Percentiles rank a stretch among this genome's conserved stretches.
These are phyloP conservation scores for Mycosphaerella sp. DNA, from an alignment of 2,329 filamentous ascomycete genomes.

Conservation along the genomic window DNA sequence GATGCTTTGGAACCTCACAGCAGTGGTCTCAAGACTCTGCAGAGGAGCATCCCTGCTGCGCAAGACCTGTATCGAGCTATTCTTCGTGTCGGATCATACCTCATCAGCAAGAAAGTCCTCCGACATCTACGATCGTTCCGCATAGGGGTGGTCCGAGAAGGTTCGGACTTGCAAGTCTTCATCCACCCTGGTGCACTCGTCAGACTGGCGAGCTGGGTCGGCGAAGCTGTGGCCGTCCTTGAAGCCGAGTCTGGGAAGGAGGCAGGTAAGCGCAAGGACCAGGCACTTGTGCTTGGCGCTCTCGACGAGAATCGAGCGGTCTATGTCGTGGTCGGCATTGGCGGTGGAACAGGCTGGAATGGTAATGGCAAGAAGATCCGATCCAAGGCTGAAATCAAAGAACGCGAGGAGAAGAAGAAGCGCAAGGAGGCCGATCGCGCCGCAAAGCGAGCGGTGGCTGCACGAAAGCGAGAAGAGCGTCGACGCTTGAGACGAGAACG, in stretches of 20 bases:
- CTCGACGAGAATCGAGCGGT: conserved; percentile 80
- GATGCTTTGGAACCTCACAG: conserved; percentile 46
- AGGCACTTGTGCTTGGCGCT: conserved; percentile 82
- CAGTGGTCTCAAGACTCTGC: conserved; percentile 63
- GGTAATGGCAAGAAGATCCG: conserved; percentile 55
- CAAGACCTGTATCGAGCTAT: conserved; percentile 89
- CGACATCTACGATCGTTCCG: conserved; percentile 87
- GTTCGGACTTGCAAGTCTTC: conserved; percentile 84
- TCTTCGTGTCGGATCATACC: conserved; percentile 79
- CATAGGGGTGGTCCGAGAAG: conserved; percentile 92
- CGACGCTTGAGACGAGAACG: conserved; percentile 54
- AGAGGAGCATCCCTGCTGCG: conserved; percentile 70
- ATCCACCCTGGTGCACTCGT: conserved; percentile 87
- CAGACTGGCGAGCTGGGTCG: conserved; percentile 90
- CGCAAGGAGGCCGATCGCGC: conserved; percentile 48
- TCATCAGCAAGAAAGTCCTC: conserved; percentile 92
- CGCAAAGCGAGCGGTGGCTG: conserved; percentile 48
- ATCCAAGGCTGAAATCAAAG: conserved; percentile 36
- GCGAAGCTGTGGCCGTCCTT: conserved; percentile 83
- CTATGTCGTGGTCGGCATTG: conserved; percentile 89
- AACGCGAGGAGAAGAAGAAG: conserved; percentile 60
- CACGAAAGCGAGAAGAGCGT: conserved; percentile 51
- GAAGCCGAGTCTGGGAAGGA: conserved; percentile 72
- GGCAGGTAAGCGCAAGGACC: conserved; percentile 46
- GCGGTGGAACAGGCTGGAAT: conserved; percentile 63